These are phyloP conservation scores for Parsonsia alboflavescens DNA, from an alignment of 257 asterid genomes.

Conservation along the genomic window DNA sequence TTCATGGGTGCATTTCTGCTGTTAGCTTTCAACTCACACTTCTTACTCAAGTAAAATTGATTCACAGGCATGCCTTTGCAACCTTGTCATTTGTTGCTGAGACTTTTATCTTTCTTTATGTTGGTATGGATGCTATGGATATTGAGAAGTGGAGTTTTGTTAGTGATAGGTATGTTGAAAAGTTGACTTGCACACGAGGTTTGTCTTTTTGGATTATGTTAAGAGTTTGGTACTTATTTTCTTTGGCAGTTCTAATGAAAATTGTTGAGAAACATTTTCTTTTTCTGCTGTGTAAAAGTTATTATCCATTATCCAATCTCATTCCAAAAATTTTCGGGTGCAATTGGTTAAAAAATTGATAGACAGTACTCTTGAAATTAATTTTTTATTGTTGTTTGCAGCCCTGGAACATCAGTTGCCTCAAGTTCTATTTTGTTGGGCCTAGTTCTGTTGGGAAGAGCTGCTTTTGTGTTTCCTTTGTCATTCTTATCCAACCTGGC, in stretches of 20 bases:
- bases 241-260: neutral
- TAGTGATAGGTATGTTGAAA: conserved; percentile 27
- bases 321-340: neutral
- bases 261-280: neutral
- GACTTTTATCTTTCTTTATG: conserved; percentile 42
- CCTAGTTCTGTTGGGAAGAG: conserved; percentile 32
- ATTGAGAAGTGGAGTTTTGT: conserved; percentile 39
- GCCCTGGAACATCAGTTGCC: conserved; percentile 35
- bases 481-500: conserved; percentile 34
- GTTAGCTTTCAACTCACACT: neutral
- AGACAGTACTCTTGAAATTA: neutral
- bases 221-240: neutral
- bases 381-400: conserved; percentile 13
- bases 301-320: neutral
- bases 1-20: neutral
- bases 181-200: neutral
- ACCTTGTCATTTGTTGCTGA: conserved; percentile 40
- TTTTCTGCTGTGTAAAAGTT: neutral
- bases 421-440: conserved; percentile 35
- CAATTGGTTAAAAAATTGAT: neutral
- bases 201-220: neutral
- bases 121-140: conserved; percentile 49
- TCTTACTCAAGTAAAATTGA: neutral
- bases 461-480: conserved; percentile 41
- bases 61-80: conserved; percentile 39